These are phyloP conservation scores for Brassica incana DNA, from an alignment of 345 rosid species.

Conservation along the genomic window DNA sequence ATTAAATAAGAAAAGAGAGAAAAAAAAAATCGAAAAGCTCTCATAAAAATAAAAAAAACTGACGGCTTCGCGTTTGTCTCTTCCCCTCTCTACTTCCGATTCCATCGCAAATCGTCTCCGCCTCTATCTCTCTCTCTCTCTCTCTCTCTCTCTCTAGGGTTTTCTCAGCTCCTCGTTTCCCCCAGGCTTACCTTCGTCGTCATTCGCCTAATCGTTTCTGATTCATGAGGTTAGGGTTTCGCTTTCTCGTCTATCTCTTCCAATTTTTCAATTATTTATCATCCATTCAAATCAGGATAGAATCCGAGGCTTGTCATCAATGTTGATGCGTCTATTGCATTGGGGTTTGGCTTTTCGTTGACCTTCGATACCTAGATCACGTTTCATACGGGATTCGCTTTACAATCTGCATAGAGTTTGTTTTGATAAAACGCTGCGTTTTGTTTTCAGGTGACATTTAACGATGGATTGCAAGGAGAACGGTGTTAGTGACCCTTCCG, in stretches of 20 bases:
- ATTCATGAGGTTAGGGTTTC: slow-evolving; percentile 46
- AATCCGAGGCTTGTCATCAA: slow-evolving; percentile 26
- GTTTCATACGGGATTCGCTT: too few species aligned
- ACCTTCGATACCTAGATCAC: slow-evolving; percentile 24
- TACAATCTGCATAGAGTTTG: not conserved
- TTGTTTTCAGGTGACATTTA: slow-evolving; percentile 22
- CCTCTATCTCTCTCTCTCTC: not conserved
- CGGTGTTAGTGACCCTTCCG: slow-evolving; percentile 18
- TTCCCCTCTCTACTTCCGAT: not conserved
- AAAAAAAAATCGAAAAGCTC: slow-evolving; percentile 23
- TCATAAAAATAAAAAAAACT: slow-evolving; percentile 2
- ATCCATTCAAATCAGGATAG: not conserved
- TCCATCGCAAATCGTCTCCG: slow-evolving; percentile 30
- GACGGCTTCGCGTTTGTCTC: slow-evolving; percentile 35
- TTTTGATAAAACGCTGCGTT: slow-evolving; percentile 19
- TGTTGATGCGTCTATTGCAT: slow-evolving; percentile 42
- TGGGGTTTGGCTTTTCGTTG: slow-evolving; percentile 11
- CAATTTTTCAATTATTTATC: not conserved
- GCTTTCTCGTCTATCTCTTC: not conserved
- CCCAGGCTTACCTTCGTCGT: slow-evolving; percentile 14
- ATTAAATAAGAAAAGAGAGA: slow-evolving; percentile 7
- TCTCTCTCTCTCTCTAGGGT: slow-evolving; percentile 19
- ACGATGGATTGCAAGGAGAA: slow-evolving; percentile 33
- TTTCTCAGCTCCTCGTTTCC: slow-evolving; percentile 5
- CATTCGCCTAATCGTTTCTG: slow-evolving; percentile 30